These are phyloP conservation scores for Cryptococcus sp. DNA, from an alignment of 1,284 basidiomycete species.

Conservation along the genomic window DNA sequence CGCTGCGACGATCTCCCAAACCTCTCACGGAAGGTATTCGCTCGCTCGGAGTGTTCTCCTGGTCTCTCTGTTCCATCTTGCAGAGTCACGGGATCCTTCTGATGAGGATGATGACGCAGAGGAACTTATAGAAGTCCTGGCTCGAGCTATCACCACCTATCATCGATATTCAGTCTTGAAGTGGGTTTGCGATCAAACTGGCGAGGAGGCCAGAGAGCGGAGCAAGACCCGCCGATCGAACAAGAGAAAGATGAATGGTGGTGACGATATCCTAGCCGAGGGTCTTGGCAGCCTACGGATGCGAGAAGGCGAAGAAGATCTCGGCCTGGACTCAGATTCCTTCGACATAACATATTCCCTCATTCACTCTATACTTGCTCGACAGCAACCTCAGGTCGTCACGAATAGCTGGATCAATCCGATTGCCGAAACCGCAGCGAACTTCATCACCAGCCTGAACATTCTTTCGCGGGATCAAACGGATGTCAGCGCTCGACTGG, in stretches of 20 bases:
- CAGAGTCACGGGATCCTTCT: conserved; percentile 27
- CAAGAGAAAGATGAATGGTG: conserved; percentile 26
- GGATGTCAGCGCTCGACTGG: conserved; percentile 33
- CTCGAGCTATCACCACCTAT: conserved; percentile 40
- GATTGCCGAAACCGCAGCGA: conserved; percentile 62
- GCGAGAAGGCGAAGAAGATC: conserved; percentile 25
- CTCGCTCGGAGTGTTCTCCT: conserved; percentile 48
- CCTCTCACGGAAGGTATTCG: conserved; percentile 42
- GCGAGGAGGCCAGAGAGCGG: conserved; percentile 29
- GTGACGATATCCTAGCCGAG: conserved; percentile 45
- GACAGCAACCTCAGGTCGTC: conserved; percentile 13
- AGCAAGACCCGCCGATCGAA: conserved; percentile 14
- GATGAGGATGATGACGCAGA: conserved; percentile 37
- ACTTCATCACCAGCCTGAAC: conserved; percentile 27
- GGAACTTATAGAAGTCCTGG: conserved; percentile 38
- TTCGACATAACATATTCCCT: conserved; percentile 64
- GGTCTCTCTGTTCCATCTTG: conserved; percentile 44
- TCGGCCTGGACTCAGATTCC: conserved; percentile 30
- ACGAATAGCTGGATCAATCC: conserved; percentile 64
- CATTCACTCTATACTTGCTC: conserved; percentile 66
- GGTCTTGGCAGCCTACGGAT: conserved; percentile 56
- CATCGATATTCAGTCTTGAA: conserved; percentile 46
- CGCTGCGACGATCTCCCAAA: conserved; percentile 32
- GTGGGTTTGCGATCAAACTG: conserved; percentile 46
- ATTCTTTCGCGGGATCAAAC: conserved; percentile 17